These are phyloP conservation scores for Cyberlindnera nakhonratchasimensis DNA, from an alignment of 805 yeast genomes.

Conservation along the genomic window DNA sequence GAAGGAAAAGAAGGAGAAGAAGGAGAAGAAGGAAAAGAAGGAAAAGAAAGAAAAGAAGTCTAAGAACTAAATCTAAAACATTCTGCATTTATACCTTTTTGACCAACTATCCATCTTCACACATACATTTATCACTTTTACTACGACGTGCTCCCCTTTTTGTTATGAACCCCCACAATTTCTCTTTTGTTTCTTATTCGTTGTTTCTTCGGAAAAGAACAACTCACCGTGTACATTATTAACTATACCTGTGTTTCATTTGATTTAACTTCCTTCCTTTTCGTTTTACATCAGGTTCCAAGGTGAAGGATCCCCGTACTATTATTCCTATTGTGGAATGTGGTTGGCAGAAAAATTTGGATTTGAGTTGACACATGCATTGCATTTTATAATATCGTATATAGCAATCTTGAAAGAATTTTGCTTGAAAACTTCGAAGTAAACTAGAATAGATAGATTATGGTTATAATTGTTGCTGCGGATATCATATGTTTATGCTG, in stretches of 20 bases:
- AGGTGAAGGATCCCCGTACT: not conserved
- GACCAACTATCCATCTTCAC: not conserved
- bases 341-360: not conserved
- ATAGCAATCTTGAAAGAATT: not conserved
- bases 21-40: conserved; percentile 19
- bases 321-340: not conserved
- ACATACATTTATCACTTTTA: not conserved
- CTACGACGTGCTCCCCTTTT: conserved; percentile 3
- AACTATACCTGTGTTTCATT: conserved; percentile 2
- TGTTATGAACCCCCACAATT: conserved; percentile 3
- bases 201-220: not conserved
- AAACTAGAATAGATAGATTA: no score
- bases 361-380: conserved; percentile 5
- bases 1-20: conserved; percentile 22
- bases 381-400: conserved; percentile 13
- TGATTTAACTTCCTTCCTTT: not conserved
- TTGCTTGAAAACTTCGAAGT: not conserved
- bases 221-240: conserved; percentile 3
- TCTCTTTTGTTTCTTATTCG: conserved; percentile 1
- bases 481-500: no score
- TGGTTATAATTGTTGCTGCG: not conserved
- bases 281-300: no score
- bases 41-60: conserved; percentile 22
- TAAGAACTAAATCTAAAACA: conserved; percentile 12
- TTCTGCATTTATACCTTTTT: not conserved